Evolutionary conservation across 345 rosid genomes (phyloP).

Genomic region (Brassica cretica): DNA sequence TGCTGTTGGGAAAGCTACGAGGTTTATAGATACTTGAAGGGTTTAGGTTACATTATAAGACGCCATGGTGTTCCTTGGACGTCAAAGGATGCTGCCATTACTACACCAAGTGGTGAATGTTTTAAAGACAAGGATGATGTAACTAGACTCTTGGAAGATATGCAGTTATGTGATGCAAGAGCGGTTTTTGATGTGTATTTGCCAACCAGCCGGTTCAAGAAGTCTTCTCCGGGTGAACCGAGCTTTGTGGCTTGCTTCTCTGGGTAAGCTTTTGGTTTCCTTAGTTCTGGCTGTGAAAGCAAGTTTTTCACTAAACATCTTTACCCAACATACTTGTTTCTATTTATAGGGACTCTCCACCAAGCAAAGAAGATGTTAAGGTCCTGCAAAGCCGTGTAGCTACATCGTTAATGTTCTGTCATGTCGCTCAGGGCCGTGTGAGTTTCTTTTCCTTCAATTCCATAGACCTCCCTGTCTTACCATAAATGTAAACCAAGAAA

Average conservation of each 20-base stretch:
- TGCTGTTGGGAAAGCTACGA: constrained; percentile 68
- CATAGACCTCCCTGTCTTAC: constrained; percentile 48
- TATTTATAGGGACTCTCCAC: constrained; percentile 56
- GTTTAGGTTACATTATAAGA: not conserved
- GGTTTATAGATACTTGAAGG: constrained; percentile 44
- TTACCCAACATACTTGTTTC: not conserved
- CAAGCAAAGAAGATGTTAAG: constrained; percentile 52
- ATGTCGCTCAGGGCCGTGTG: constrained; percentile 29
- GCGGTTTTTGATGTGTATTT: constrained; percentile 68
- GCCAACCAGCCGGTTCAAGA: constrained; percentile 79
- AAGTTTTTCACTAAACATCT: not conserved
- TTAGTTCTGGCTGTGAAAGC: not conserved
- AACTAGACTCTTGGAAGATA: constrained; percentile 40
- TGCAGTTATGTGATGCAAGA: constrained; percentile 47
- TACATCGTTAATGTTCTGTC: not conserved
- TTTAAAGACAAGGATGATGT: constrained; percentile 15
- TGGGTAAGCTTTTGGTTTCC: constrained; percentile 41
- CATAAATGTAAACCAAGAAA: constrained; percentile 30
- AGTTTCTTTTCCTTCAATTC: constrained; percentile 63
- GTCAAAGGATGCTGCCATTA: constrained; percentile 42
- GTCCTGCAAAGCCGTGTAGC: constrained; percentile 51
- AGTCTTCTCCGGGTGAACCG: constrained; percentile 82
- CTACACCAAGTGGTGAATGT: not conserved
- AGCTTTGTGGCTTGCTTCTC: constrained; percentile 56
- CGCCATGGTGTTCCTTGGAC: constrained; percentile 71